Conservation (phyloP, 2,329 filamentous ascomycete genomes). For the Trichoderma simmonsii region DNA sequence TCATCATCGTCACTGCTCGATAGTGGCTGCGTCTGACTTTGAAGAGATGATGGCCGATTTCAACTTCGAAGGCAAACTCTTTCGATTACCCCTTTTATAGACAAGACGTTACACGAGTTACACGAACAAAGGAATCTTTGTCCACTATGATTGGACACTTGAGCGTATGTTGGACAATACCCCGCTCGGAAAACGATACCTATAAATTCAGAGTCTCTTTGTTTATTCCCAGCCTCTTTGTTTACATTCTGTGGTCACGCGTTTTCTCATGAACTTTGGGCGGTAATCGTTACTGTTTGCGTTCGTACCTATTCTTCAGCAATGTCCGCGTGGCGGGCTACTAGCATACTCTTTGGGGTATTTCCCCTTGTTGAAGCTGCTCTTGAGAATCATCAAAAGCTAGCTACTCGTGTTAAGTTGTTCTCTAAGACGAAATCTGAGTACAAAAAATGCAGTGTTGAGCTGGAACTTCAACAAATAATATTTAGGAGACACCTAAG, state of each 20-base stretch:
- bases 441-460: not conserved
- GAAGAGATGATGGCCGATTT: not conserved
- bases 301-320: not conserved
- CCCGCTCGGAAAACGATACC: not conserved
- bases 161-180: not conserved
- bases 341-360: not conserved
- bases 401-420: not conserved
- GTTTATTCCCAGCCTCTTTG: not conserved
- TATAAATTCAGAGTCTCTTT: not conserved
- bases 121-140: not conserved
- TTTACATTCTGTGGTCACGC: not conserved
- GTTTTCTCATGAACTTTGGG: not conserved
- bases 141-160: not conserved
- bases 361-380: not conserved
- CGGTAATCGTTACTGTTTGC: not conserved
- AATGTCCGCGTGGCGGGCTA: not conserved
- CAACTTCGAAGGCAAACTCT: not conserved
- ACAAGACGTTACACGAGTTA: not conserved
- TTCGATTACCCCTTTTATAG: not conserved
- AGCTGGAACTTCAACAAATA: not conserved
- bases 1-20: not conserved
- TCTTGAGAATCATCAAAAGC: not conserved
- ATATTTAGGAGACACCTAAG: not conserved
- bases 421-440: not conserved
- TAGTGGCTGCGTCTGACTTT: fast-evolving